A percentile compares a stretch with the other conserved stretches of the same genome.
Evolutionary conservation across 179 eudicot genomes (phyloP).

Genomic region (Beta macrorhiza): DNA sequence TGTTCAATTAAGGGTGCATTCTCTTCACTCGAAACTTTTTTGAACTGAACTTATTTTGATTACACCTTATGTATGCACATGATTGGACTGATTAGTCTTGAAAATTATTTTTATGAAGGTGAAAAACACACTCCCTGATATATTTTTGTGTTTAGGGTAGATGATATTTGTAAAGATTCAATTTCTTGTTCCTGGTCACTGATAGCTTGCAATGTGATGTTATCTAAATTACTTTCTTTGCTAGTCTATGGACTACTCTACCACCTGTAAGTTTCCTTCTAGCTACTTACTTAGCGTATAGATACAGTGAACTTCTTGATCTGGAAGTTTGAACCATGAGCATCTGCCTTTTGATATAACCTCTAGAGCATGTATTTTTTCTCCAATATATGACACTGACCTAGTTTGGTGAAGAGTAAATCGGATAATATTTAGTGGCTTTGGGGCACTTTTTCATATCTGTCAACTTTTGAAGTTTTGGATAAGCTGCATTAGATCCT

Average conservation of each 20-base stretch:
- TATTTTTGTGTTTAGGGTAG: not conserved
- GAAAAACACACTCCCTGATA: no score
- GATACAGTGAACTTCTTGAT: not conserved
- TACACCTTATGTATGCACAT: no score
- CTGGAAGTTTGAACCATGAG: not conserved
- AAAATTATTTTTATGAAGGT: no score
- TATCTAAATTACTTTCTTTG: not conserved
- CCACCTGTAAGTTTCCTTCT: not conserved
- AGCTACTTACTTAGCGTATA: not conserved
- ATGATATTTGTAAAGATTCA: not conserved
- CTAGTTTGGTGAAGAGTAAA: not conserved
- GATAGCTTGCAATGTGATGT: slow-evolving; percentile 1
- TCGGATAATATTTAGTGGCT: not conserved
- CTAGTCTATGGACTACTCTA: not conserved
- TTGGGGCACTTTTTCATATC: not conserved
- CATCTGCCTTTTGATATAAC: not conserved
- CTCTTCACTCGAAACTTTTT: no score
- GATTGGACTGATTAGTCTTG: no score
- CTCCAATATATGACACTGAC: not conserved
- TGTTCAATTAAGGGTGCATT: not conserved
- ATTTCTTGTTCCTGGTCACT: not conserved
- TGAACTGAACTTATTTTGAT: no score
- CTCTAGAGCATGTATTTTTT: not conserved
- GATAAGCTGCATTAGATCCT: not conserved
- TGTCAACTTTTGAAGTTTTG: not conserved